Base-by-base conservation (phyloP, 2,329 filamentous ascomycete species). In the Fusarium ambrosium region DNA sequence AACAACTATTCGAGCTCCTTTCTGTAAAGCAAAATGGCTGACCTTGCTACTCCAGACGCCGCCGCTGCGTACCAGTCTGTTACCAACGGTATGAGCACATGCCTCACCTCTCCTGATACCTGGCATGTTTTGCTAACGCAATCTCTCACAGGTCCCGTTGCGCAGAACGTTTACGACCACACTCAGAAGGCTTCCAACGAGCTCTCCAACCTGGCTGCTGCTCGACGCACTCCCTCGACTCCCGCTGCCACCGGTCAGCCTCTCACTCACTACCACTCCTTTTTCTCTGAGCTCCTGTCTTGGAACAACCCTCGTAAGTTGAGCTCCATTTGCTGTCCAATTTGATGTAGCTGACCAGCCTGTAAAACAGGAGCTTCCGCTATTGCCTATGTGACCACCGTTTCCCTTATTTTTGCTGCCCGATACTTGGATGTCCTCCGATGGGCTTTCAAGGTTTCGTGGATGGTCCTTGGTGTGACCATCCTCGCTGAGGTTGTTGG, bases 221-320 rank as follows among this genome's bases (percentile, higher is more conserved):
- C 89, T 75, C 89, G 89, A 80, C 86, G 86, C 80, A 89, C 88
- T 60, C 90, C 89, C 64, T 74, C 83, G 61, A 84, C 85, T 68
- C 85, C 86, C 37, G 86, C 90, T 78, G 89, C 89, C 71, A 91
- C 89, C 56, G 90, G 89, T 78, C 90, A 92, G 82, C 88, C 88
- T 61, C 83, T 92, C 79, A 92, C 90, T 69, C 90, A 92, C 83
- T 93, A 93, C 82, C 91, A 93, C 85, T 93, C 91, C 18, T 90
- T 93, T 84, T 93, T 93, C 83, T 89, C 88, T 61, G 90, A 92
- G 81, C 87, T 93, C 67, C 85, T 93, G 71, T 92, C 91, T 76
- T 93, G 92, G 90, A 87, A 92, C 80, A 91, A 92, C 81, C 90
- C 90, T 80, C 89, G 90, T 91, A 86, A 80, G 89, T 86, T 29